Percentiles rank a stretch among this genome's conserved stretches.
Conservation (phyloP, 2,329 filamentous ascomycete species). For the Aspergillus neotritici region DNA sequence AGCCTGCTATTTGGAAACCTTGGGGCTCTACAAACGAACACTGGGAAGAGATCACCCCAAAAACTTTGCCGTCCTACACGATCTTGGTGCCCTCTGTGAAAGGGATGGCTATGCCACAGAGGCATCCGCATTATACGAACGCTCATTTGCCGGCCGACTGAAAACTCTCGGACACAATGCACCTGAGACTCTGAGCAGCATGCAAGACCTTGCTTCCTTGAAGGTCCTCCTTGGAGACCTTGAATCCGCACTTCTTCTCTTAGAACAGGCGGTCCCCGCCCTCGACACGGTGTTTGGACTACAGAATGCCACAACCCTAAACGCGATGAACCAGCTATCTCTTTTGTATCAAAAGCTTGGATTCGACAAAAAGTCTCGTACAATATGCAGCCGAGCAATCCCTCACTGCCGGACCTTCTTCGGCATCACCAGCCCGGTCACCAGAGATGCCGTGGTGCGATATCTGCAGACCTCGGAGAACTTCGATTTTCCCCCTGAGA, state of each 20-base stretch:
- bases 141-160: conserved; percentile 26
- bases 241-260: conserved; percentile 22
- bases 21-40: conserved; percentile 24
- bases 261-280: conserved; percentile 26
- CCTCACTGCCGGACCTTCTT: conserved; percentile 24
- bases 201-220: conserved; percentile 26
- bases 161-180: conserved; percentile 26
- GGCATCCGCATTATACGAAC: conserved; percentile 26
- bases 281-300: conserved; percentile 27
- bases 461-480: conserved; percentile 24
- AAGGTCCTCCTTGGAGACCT: conserved; percentile 24
- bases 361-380: conserved; percentile 21
- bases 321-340: conserved; percentile 27
- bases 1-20: conserved; percentile 23
- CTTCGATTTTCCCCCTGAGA: conserved; percentile 26
- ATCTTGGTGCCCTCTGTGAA: conserved; percentile 24
- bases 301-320: conserved; percentile 24
- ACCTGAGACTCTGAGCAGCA: conserved; percentile 27
- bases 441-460: conserved; percentile 20
- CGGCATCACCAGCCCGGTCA: conserved; percentile 20
- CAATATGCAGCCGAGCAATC: conserved; percentile 19
- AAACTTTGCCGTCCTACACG: conserved; percentile 25
- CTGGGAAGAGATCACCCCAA: conserved; percentile 24
- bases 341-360: conserved; percentile 27
- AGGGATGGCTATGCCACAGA: conserved; percentile 28